These are phyloP conservation scores for Emmonsiellopsis sp. DNA, from an alignment of 2,329 filamentous ascomycete species.

Conservation along the genomic window DNA sequence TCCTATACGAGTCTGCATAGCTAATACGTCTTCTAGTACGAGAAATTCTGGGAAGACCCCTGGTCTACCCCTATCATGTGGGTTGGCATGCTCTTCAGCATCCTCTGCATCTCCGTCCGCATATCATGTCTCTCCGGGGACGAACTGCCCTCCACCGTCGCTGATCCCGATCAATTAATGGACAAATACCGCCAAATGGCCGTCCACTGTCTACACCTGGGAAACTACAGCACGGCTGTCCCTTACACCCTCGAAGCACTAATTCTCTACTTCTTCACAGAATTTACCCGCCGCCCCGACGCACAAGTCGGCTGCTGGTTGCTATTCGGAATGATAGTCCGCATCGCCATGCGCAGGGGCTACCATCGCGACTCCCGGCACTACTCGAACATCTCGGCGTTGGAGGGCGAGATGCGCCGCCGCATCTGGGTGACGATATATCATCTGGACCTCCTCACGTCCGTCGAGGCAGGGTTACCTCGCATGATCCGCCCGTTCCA, in stretches of 20 bases:
- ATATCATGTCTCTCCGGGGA: neutral
- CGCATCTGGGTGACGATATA: constrained; percentile 32
- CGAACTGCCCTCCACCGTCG: neutral
- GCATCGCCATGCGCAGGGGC: constrained; percentile 54
- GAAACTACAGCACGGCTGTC: constrained; percentile 46
- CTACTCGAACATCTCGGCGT: constrained; percentile 45
- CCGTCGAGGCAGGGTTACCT: constrained; percentile 58
- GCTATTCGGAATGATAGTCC: constrained; percentile 46
- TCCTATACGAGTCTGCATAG: neutral
- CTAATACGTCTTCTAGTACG: constrained; percentile 24
- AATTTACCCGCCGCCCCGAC: constrained; percentile 45
- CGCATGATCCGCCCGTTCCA: constrained; percentile 52
- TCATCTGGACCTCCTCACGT: constrained; percentile 53
- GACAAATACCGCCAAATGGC: constrained; percentile 22
- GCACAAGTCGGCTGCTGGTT: constrained; percentile 47
- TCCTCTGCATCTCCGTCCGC: constrained; percentile 22
- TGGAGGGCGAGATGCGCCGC: constrained; percentile 47
- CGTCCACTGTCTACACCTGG: constrained; percentile 46
- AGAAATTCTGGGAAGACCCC: constrained; percentile 35
- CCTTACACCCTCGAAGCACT: constrained; percentile 46
- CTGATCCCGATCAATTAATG: neutral
- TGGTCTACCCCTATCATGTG: constrained; percentile 31
- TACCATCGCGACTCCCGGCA: constrained; percentile 51
- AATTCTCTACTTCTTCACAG: constrained; percentile 47
- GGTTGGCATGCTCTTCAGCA: constrained; percentile 36